Base-by-base conservation (phyloP, 1,284 basidiomycete genomes). In the Trichosporon ovoides region DNA sequence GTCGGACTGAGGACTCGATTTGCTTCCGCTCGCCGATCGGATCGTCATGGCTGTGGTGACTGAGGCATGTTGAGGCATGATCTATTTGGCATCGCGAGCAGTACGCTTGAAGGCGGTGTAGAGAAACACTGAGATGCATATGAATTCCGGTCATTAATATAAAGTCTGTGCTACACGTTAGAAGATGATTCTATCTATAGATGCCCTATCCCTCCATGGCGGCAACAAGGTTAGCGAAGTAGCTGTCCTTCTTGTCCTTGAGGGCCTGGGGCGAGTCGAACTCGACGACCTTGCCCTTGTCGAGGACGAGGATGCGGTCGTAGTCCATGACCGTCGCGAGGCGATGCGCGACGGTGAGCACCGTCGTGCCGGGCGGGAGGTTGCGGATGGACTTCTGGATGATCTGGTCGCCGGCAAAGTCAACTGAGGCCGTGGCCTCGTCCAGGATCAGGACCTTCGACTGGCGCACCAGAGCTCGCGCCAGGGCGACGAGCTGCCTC, bases 241-340 rank as follows among this genome's bases (percentile, higher is more conserved):
- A 77, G 11, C 84, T 82, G 24, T 79, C 73, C 49, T 81, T 70
- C 19, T 80, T 81, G 20, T 68, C 58, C 53, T 89, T 79, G 9
- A 91, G 79, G 20, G 79, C 79, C n/a, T 74, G 75, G 0, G 89
- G 89, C 51, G 80, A 80, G 66, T 81, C 82, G 61, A 76, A 83
- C 64, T 84, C 82, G 43, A 83, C 61, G 38, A 83, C 72, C 55
- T 79, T 79, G 28, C 82, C 82, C 7, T 77, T 76, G 58, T 79
- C 80, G 11, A 84, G 72, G 3, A 83, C 81, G 4, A 82, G 67
- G 34, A 83, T 79, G 66, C 78, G 78, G 73, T 81, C 80, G 54
- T 79, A 81, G 65, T 81, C 80, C 65, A 80, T 78, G 52, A 83
- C 80, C 1, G 76, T 78, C 2, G 69, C 75, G 22, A 83, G 70